Evolutionary conservation across 371 early-diverging fungal genomes (phyloP).

Genomic region (Encephalitozoon hellem): DNA sequence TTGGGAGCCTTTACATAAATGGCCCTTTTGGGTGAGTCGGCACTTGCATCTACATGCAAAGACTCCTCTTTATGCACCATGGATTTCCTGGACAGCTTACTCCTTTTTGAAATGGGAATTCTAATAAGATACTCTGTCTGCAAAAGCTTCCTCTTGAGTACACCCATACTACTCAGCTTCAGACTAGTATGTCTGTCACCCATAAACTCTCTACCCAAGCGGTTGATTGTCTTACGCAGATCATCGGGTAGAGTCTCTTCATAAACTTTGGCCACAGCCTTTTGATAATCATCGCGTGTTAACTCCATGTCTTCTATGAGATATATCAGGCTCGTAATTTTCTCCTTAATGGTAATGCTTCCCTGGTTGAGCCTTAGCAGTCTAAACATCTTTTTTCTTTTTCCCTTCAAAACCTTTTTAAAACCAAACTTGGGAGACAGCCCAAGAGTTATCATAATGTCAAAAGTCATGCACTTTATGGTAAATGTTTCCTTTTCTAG

Average conservation of each 20-base stretch:
- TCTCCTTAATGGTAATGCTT: background rate
- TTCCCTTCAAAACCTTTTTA: background rate
- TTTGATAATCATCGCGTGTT: background rate
- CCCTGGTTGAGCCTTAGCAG: background rate
- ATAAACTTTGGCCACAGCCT: background rate
- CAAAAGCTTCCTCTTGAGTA: background rate
- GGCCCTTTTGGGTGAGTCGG: background rate
- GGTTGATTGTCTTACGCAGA: background rate
- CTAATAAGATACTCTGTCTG: slow-evolving; percentile 10
- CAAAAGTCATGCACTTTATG: slow-evolving; percentile 6
- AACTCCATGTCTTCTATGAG: slow-evolving; percentile 15
- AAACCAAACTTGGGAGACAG: background rate
- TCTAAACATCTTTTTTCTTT: background rate
- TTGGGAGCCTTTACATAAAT: background rate
- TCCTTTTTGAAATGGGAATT: background rate
- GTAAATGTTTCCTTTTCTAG: background rate
- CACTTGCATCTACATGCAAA: background rate
- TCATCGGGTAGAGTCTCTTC: background rate
- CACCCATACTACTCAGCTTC: slow-evolving; percentile 3
- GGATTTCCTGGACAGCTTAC: background rate
- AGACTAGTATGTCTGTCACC: background rate
- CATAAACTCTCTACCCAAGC: background rate
- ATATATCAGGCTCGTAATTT: slow-evolving; percentile 10
- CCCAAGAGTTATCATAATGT: slow-evolving; percentile 19
- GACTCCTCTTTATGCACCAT: background rate